Base-by-base conservation (phyloP, 352 stramenopile species). In the Globisporangium heterothallicum region DNA sequence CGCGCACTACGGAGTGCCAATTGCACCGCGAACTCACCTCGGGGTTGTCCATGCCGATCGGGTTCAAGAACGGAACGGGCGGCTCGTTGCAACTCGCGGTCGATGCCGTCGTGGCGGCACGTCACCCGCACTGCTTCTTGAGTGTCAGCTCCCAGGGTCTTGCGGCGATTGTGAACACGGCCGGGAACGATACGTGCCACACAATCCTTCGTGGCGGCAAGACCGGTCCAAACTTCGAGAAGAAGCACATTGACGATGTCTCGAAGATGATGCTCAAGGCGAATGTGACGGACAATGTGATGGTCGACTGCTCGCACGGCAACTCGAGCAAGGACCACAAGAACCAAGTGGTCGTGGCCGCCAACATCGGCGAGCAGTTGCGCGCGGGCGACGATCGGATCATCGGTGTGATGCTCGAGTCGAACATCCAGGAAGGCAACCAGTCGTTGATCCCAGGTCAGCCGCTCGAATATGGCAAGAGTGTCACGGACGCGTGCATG, bases 11-110 rank as follows among this genome's bases (percentile, higher is more conserved):
- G 58, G 86, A 96, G 68, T 93, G 81, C 53, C 86, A 96, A 61
- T 58, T 96, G 46, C 86, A 96, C 63, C 84, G 86, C 36, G 86
- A 96, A 59, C 80, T 96, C 47, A 92, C 84, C 53, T 94, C 83
- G 26, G 86, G 86, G 42, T 66, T 96, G 4, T 94, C 83, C 29
- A 94, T 94, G 83, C 84, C 86, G 12, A 88, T 96, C n/a, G 86
- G 86, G 58, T 96, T 96, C 68, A 96, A 96, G 70, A 96, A 96
- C 62, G 86, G 84, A 67, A 94, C 86, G 47, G 80, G 86, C 38
- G 86, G 86, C 43, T 84, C 84, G 22, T 59, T 95, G 66, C 80
- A 96, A 62, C 50, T 96, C 34, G 86, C 86, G 26, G 84, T 95
- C 30, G 84, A 96, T 42, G 84, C 86, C 1, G 80, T 92, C 18